Conservation (phyloP, 441 rosid species). For the Adansonia madagascariensis region DNA sequence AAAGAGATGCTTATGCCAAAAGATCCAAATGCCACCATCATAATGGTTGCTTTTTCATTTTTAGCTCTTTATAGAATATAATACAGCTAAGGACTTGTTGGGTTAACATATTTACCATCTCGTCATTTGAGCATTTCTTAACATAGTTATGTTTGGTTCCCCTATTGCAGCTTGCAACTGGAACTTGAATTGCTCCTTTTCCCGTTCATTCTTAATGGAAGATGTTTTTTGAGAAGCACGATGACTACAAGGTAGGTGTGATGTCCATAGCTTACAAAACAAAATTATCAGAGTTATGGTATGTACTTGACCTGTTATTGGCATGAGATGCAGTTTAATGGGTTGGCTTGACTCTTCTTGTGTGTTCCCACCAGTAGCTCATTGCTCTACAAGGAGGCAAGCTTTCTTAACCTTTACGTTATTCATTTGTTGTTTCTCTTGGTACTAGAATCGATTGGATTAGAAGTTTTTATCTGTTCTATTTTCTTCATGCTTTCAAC, state of each 20-base stretch:
- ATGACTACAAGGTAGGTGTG: constrained; percentile 66
- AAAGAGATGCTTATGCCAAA: constrained; percentile 98
- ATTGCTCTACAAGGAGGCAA: constrained; percentile 79
- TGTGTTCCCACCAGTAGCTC: constrained; percentile 93
- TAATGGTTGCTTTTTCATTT: constrained; percentile 58
- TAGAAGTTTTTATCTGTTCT: not conserved
- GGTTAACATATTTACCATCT: not conserved
- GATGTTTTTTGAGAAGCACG: constrained; percentile 91
- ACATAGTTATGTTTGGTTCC: constrained; percentile 11
- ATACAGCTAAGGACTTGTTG: constrained; percentile 14
- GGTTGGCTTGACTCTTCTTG: constrained; percentile 93
- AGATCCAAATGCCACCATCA: constrained; percentile 85
- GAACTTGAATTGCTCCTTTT: constrained; percentile 94
- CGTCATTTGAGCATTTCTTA: constrained; percentile 22
- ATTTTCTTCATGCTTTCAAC: not conserved
- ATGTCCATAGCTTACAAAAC: not conserved
- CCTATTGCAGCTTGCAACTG: constrained; percentile 72
- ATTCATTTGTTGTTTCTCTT: not conserved
- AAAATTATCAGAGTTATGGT: not conserved
- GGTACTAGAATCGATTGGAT: not conserved
- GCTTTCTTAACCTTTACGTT: constrained; percentile 21
- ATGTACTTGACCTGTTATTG: not conserved
- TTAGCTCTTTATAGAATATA: not conserved
- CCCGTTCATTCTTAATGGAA: constrained; percentile 80
- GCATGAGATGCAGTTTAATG: constrained; percentile 62